Conservation (phyloP, 345 rosid species). For the Salix dunnii region DNA sequence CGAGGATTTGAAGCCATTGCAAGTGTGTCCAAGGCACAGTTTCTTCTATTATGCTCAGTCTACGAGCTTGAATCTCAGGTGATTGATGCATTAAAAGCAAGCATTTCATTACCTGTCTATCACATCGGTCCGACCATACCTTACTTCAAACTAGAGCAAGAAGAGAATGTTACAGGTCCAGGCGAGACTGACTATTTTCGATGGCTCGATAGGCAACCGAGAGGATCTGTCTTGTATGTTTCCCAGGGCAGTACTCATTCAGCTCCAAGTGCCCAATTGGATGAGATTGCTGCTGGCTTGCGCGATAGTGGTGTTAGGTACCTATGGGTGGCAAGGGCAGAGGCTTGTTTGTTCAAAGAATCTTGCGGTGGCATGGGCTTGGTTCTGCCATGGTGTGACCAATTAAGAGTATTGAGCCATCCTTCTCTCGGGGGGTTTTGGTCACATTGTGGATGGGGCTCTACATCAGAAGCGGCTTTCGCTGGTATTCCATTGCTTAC, state of each 20-base stretch:
- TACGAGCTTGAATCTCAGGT: conserved; percentile 13
- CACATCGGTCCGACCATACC: conserved; percentile 13
- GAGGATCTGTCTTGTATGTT: neutral
- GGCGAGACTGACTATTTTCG: neutral
- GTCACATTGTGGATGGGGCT: conserved; percentile 20
- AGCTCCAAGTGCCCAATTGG: conserved; percentile 2
- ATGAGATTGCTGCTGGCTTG: conserved; percentile 8
- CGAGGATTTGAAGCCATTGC: neutral
- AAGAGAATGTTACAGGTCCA: neutral
- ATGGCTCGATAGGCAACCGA: conserved; percentile 15
- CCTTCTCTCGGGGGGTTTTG: conserved; percentile 15
- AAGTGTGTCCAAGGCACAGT: conserved; percentile 4
- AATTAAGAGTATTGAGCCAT: conserved; percentile 11
- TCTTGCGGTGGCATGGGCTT: neutral
- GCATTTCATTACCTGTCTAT: neutral
- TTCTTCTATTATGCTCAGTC: conserved; percentile 4
- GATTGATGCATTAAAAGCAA: neutral
- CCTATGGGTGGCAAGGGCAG: conserved; percentile 13
- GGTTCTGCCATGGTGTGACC: conserved; percentile 17
- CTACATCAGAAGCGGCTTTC: conserved; percentile 3
- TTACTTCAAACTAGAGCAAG: neutral
- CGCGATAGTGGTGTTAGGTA: conserved; percentile 1
- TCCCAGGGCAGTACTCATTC: conserved; percentile 10
- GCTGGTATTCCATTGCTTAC: conserved; percentile 9
- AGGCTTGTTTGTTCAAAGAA: neutral